Evolutionary conservation across 352 stramenopile species (phyloP), one percentile per base, ranked within the genome.

Genomic region (Globisporangium cystogenes): DNA sequence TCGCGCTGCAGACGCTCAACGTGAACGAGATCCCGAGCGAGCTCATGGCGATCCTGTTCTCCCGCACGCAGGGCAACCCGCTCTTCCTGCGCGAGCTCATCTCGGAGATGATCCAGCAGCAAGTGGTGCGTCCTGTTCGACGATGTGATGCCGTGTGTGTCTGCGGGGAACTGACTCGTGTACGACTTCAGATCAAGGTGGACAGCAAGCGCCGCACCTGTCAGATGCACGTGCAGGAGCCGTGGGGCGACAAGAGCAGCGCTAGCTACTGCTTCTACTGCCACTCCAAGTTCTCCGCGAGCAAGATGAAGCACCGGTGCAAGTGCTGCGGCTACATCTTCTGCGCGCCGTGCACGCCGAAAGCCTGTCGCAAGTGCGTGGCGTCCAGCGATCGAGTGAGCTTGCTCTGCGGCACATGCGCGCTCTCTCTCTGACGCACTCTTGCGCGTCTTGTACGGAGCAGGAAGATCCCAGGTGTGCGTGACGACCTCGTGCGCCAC

Each of bases 21-120:
- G 76, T 93, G 12, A 57, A 75, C 15, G 52, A 59, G 15, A 81
- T 93, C 23, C 82, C 81, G 0, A 60, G 35, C 10, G 74, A 90
- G 31, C 67, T 95, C 11, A 50, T 83, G 27, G 68, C 57, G 16
- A 82, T 95, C 48, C 58, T 95, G 15, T 67, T 87, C 16, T 90
- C 79, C 4, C 67, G 82, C 1, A 87, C 74, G 3, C 84, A 95
- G 60, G 84, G 84, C 21, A 95, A 93, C 43, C 82, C 84, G 47
- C 70, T 95, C 6, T 93, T 95, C 54, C 55, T 95, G 10, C 65
- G 80, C 51, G 83, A 94, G 40, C 85, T 94, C n/a, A 87, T 94
- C 23, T 64, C 65, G n/a, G 81, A 90, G 43, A 91, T 94, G 83
- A 51, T 67, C 21, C 69, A 82, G 21, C 81, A 92, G 33, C 65